Evolutionary conservation across 352 stramenopile genomes (phyloP), one percentile per base, ranked within the genome.

Genomic region (Phytophthora capsici): DNA sequence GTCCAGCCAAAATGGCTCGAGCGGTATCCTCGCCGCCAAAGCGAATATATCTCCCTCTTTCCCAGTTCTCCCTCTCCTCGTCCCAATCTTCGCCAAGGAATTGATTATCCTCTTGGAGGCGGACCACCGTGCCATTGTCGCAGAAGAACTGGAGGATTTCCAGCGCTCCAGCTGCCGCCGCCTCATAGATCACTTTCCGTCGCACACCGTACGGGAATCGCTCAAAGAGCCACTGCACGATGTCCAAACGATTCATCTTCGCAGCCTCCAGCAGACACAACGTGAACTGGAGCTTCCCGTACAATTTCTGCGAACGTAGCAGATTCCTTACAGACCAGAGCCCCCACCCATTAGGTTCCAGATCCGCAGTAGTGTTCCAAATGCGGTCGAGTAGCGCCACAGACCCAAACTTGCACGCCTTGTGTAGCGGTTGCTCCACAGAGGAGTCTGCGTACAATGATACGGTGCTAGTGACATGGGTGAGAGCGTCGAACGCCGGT

Each of bases 311-410:
- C 17, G 34, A 26, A 2, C 34, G 36, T 5, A 64, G 25, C 25
- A 64, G 38, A 4, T 20, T 57, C 45, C 56, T 22, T 8, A 64
- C 37, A 5, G 45, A 64, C 56, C 56, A 64, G 10, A 63, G 3
- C 2, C 22, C 12, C n/a, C 55, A 25, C 13, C 44, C 55, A 26
- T 6, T 16, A 10, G 53, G 25, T 14, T 45, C 40, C 40, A 52
- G 41, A 41, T 61, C 53, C 6, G 52, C 20, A 14, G 53, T 36
- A 25, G 26, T 61, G 40, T 25, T 20, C 53, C 53, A 61, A 30
- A 61, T 46, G 53, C 53, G 51, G 23, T 59, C 51, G n/a, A 59
- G 51, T 13, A 59, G 51, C 23, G 23, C 17, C 37, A 59, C 37
- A 9, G 37, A 59, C 5, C 51, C 51, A 40, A 30, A 49, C 4